These are phyloP conservation scores for Cenchrus purpureus DNA, from an alignment of 176 grass and related monocot genomes.

Conservation along the genomic window DNA sequence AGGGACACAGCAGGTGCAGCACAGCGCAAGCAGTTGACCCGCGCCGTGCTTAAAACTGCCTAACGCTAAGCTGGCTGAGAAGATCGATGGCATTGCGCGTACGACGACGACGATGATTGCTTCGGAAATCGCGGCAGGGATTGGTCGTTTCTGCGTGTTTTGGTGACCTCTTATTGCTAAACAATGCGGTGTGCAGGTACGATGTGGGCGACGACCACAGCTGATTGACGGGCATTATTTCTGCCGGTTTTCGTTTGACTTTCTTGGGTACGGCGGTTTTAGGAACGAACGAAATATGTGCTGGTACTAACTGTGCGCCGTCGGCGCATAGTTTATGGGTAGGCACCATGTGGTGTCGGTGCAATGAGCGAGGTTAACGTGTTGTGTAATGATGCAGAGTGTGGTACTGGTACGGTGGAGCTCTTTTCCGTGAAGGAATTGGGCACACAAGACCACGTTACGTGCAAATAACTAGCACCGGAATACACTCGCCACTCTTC, in stretches of 20 bases:
- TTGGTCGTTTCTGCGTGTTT: neutral
- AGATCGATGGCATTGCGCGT: neutral
- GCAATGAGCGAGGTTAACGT: neutral
- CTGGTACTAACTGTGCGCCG: neutral
- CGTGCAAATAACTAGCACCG: too few relatives aligned
- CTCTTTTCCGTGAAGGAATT: too few relatives aligned
- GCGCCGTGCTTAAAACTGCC: neutral
- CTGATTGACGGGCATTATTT: neutral
- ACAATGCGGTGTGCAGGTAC: neutral
- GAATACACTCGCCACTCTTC: too few relatives aligned
- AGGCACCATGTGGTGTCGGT: neutral
- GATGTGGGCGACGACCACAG: neutral
- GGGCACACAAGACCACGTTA: too few relatives aligned
- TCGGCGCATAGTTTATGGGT: neutral
- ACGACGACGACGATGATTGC: too few relatives aligned
- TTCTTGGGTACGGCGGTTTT: neutral
- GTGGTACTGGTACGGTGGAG: too few relatives aligned
- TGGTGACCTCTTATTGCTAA: neutral
- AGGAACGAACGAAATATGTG: neutral
- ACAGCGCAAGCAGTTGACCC: neutral
- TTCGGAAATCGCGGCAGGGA: neutral
- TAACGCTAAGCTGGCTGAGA: neutral
- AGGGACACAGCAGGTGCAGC: neutral
- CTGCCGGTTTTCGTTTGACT: neutral
- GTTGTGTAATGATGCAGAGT: too few relatives aligned